Conservation (phyloP, 2,329 filamentous ascomycete species). For the Curvularia hawaiiensis region DNA sequence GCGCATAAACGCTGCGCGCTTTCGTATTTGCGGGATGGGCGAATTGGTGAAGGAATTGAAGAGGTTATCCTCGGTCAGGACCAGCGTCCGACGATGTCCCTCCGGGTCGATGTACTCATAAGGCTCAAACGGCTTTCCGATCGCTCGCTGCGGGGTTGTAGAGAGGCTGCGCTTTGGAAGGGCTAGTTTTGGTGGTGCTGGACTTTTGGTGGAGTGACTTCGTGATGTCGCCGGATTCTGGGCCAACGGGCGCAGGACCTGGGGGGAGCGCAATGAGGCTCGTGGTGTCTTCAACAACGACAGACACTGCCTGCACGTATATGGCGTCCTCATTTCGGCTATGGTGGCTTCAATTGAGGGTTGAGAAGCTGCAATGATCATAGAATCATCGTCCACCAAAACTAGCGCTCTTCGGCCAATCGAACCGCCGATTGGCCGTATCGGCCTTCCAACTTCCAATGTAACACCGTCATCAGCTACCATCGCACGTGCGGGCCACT, state of each 20-base stretch:
- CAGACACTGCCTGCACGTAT: conserved; percentile 50
- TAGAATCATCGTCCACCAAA: conserved; percentile 23
- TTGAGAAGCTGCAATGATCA: conserved; percentile 12
- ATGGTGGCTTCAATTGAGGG: conserved; percentile 19
- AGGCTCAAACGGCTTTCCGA: conserved; percentile 40
- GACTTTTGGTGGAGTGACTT: conserved; percentile 43
- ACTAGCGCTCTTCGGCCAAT: conserved; percentile 21
- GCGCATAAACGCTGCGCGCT: conserved; percentile 86
- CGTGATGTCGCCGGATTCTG: conserved; percentile 33
- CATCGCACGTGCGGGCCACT: neutral
- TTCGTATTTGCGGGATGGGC: conserved; percentile 84
- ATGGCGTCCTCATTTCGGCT: conserved; percentile 45
- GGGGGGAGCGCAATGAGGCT: conserved; percentile 33
- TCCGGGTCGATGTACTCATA: conserved; percentile 45
- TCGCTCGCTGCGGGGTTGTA: conserved; percentile 36
- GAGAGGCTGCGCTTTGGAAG: conserved; percentile 37
- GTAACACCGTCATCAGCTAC: neutral
- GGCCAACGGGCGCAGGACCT: conserved; percentile 29
- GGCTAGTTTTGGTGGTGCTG: conserved; percentile 30
- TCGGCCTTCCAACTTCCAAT: neutral
- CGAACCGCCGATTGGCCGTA: conserved; percentile 16
- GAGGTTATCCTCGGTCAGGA: conserved; percentile 76
- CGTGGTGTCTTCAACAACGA: conserved; percentile 39
- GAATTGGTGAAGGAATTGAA: conserved; percentile 93
- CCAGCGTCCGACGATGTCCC: conserved; percentile 40